A percentile compares a stretch with the other conserved stretches of the same genome.
Evolutionary conservation across 371 early-diverging fungal genomes (phyloP).

Genomic region (Syncephalis plumigaleata): DNA sequence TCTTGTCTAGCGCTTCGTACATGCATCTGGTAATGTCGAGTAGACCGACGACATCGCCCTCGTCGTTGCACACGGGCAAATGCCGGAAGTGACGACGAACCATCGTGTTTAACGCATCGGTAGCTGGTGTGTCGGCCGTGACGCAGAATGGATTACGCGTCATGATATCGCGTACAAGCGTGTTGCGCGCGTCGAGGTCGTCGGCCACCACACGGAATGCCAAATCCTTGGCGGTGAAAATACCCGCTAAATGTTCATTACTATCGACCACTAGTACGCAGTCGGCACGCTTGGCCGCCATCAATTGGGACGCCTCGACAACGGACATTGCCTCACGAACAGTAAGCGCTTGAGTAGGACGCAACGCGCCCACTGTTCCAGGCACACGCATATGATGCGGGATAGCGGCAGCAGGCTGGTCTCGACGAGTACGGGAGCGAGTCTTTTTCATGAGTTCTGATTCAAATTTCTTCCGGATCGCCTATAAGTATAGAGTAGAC

Average conservation of each 20-base stretch:
- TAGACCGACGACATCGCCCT: conserved; percentile 82
- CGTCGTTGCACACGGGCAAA: conserved; percentile 86
- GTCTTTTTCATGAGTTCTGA: conserved; percentile 4
- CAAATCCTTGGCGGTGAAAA: conserved; percentile 76
- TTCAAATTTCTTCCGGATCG: conserved; percentile 3
- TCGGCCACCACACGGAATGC: conserved; percentile 78
- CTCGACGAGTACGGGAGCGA: conserved; percentile 11
- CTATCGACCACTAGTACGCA: conserved; percentile 83
- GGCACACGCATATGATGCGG: conserved; percentile 1
- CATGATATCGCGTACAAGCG: conserved; percentile 75
- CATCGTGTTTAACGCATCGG: conserved; percentile 89
- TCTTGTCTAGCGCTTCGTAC: conserved; percentile 84
- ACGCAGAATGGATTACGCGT: conserved; percentile 81
- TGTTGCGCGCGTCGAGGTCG: conserved; percentile 54
- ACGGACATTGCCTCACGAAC: conserved; percentile 75
- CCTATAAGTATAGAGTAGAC: no score
- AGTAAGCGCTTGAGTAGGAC: conserved; percentile 73
- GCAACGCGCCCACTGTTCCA: conserved; percentile 76
- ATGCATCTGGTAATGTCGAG: conserved; percentile 92
- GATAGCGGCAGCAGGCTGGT: not conserved
- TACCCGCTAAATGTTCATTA: conserved; percentile 82
- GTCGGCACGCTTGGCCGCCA: conserved; percentile 97
- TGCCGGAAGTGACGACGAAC: conserved; percentile 86
- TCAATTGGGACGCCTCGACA: conserved; percentile 84
- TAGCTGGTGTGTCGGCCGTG: conserved; percentile 60